These are phyloP conservation scores for Scopulariopsis brevicaulis DNA, from an alignment of 2,329 filamentous ascomycete species.

Conservation along the genomic window DNA sequence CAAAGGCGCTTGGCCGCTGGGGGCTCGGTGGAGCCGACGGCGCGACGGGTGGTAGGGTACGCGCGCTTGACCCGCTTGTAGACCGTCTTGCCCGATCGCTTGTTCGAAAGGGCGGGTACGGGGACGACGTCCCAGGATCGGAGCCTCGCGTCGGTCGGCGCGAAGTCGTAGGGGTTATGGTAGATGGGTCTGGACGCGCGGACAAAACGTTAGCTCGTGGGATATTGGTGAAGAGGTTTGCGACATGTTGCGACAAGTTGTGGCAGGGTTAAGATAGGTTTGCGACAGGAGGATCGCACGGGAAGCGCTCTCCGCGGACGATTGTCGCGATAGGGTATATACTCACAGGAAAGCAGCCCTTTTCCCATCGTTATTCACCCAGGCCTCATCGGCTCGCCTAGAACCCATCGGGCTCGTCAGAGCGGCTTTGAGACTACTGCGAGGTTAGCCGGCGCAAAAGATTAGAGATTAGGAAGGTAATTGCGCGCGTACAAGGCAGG, in stretches of 20 bases:
- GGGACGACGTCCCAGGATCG: not conserved
- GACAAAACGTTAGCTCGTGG: not conserved
- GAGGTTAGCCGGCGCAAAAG: not conserved
- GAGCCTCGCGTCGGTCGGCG: not conserved
- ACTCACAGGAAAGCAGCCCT: not conserved
- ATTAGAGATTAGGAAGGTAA: not conserved
- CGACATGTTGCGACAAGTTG: too few species aligned
- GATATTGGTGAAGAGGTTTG: too few species aligned
- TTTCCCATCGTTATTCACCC: not conserved
- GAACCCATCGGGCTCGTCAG: conserved; percentile 3
- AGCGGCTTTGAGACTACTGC: not conserved
- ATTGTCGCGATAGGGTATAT: not conserved
- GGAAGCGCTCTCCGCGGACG: not conserved
- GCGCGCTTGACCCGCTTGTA: not conserved
- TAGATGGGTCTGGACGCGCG: not conserved
- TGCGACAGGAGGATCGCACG: not conserved
- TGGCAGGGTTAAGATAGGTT: not conserved
- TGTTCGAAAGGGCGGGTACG: not conserved
- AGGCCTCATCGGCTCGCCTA: not conserved
- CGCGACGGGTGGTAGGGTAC: not conserved
- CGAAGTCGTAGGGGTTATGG: not conserved
- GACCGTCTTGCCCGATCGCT: not conserved
- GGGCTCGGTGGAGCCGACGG: not conserved
- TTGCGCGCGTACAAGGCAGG: not conserved
- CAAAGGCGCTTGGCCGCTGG: not conserved